Percentiles rank a stretch among this genome's conserved stretches.
Conservation (phyloP, 257 asterid species). For the Solanum peruvianum region DNA sequence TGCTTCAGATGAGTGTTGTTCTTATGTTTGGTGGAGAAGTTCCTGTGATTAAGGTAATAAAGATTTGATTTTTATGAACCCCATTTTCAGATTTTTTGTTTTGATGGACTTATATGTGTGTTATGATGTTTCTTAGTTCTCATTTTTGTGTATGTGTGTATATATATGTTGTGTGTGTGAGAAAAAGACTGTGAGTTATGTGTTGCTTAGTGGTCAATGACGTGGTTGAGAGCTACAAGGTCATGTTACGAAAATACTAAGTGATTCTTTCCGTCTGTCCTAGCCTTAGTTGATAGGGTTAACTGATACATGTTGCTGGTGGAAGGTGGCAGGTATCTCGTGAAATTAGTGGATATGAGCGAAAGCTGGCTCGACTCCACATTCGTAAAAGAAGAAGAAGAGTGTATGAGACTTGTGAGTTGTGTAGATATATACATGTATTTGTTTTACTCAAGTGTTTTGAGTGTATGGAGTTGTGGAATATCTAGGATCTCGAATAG, state of each 20-base stretch:
- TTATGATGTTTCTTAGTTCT: background rate
- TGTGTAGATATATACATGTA: background rate
- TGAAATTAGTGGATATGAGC: no score
- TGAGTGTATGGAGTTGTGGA: background rate
- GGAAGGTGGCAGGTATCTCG: background rate
- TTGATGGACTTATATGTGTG: background rate
- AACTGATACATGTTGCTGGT: background rate
- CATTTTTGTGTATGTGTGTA: background rate
- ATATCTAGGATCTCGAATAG: background rate
- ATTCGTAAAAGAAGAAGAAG: no score
- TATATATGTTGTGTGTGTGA: background rate
- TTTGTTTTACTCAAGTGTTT: background rate
- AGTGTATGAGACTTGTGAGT: background rate
- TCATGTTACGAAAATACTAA: no score
- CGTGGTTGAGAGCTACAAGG: background rate
- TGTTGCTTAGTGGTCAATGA: no score
- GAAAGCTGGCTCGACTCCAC: background rate
- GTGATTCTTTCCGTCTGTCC: background rate
- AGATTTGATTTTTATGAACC: background rate
- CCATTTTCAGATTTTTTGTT: background rate
- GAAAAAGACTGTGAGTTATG: background rate
- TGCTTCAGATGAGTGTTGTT: constrained; percentile 76
- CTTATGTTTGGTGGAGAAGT: constrained; percentile 75
- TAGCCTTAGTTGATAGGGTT: background rate
- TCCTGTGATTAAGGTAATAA: constrained; percentile 65